Percentiles rank a stretch among this genome's conserved stretches.
These are phyloP conservation scores for Leccinum fuscescens DNA, from an alignment of 1,284 basidiomycete species.

Conservation along the genomic window DNA sequence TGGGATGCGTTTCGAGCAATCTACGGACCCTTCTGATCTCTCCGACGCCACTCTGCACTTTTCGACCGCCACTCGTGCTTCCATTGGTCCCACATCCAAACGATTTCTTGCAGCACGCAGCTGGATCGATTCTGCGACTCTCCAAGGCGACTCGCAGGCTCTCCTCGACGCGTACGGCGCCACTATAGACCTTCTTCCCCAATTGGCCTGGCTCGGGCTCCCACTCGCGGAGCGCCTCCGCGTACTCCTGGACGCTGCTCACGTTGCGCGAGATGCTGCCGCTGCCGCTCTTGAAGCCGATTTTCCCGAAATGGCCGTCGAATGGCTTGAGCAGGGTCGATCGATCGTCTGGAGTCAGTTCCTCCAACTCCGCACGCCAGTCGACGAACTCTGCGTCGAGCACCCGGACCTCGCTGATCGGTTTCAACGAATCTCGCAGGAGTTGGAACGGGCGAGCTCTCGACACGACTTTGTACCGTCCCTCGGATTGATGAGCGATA, in stretches of 20 bases:
- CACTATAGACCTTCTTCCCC: constrained; percentile 1
- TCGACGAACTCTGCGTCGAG: neutral
- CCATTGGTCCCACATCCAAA: neutral
- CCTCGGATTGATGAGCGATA: neutral
- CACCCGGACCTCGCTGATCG: neutral
- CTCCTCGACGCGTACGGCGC: neutral
- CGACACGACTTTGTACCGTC: neutral
- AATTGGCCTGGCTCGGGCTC: constrained; percentile 4
- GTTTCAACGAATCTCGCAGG: neutral
- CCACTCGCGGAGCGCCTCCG: too few relatives aligned
- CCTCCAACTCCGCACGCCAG: neutral
- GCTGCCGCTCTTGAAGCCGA: too few relatives aligned
- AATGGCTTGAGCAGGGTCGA: too few relatives aligned
- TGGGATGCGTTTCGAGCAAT: neutral
- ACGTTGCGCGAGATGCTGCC: too few relatives aligned
- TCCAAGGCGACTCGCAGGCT: neutral
- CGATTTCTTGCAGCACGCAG: neutral
- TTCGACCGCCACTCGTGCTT: neutral
- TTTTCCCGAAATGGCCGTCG: too few relatives aligned
- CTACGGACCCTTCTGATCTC: neutral
- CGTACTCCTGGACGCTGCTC: too few relatives aligned
- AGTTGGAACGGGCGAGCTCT: neutral
- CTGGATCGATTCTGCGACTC: neutral
- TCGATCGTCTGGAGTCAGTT: too few relatives aligned
- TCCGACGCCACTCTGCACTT: neutral